Evolutionary conservation across 2,329 filamentous ascomycete species (phyloP), one percentile per base, ranked within the genome.

Genomic region (Aschersonia sp.): DNA sequence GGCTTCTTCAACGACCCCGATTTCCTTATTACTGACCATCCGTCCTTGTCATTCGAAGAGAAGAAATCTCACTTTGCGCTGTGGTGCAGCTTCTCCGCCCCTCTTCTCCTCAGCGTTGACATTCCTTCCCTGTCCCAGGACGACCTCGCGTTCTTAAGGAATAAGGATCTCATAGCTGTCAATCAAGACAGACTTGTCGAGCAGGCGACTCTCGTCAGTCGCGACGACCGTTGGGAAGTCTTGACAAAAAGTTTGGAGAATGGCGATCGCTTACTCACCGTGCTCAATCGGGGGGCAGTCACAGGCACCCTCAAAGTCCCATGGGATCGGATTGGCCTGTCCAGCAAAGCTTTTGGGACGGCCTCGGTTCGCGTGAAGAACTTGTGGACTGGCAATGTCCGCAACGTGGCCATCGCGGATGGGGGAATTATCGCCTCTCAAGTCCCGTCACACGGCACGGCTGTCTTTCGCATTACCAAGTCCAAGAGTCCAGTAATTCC

Each of bases 191-290:
- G 53, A 4, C 50, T 69, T 5, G 65, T 62, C 14, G 58, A 68
- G 52, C 69, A 71, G 53, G 67, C 68, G 5, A 72, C 71, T 5
- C 56, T 74, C 30, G 69, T 70, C 5, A 70, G 64, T 47, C 66
- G 69, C 32, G 63, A 67, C 49, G 58, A 51, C 0, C 58, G 52
- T 4, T 67, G 68, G 55, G 70, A 74, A 51, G 63, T 73, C 4
- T 53, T 74, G 40, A 69, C 67, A 10, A 68, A 68, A 55, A 67
- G 60, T 48, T 55, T 74, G 11, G 65, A 61, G 6, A 69, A 71
- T 46, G 68, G 69, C 3, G 69, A 72, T 51, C 61, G 70, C 4
- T 50, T 74, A 8, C 54, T 73, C n/a, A 68, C 68, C 0, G 58
- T 73, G 7, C 55, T 74, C 12, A 74, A 74, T 53, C 59, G 63